Conservation (phyloP, 257 asterid genomes). For the Catharanthus roseus region DNA sequence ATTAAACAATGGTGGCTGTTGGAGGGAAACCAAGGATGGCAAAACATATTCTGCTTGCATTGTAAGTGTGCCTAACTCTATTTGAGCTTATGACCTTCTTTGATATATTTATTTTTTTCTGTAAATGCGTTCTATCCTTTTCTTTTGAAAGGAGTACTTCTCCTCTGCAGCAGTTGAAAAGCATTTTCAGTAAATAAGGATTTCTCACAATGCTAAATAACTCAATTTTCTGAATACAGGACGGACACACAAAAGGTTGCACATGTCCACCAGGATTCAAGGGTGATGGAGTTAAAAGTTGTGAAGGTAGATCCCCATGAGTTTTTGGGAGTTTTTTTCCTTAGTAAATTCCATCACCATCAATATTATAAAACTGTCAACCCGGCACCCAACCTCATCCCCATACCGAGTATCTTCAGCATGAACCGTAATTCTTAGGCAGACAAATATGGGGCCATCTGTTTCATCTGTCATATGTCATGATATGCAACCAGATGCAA, state of each 20-base stretch:
- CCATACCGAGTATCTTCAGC: neutral
- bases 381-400: neutral
- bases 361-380: neutral
- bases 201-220: conserved; percentile 1
- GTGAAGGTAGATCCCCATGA: conserved; percentile 57
- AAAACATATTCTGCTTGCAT: conserved; percentile 81
- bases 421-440: neutral
- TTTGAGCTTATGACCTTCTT: conserved; percentile 3
- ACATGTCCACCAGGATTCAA: conserved; percentile 87
- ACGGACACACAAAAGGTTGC: conserved; percentile 75
- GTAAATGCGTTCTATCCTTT: neutral
- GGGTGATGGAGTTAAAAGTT: conserved; percentile 79
- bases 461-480: neutral
- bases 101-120: neutral
- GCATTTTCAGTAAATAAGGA: neutral
- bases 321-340: neutral
- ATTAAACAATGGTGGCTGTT: conserved; percentile 85
- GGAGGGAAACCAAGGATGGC: conserved; percentile 70
- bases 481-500: neutral
- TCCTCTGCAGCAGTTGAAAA: neutral
- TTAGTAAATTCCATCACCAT: neutral
- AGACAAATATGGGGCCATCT: neutral
- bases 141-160: neutral
- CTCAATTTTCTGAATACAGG: conserved; percentile 34
- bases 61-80: conserved; percentile 42